Evolutionary conservation across 2,329 filamentous ascomycete species (phyloP).

Genomic region (Aspergillus floridensis): DNA sequence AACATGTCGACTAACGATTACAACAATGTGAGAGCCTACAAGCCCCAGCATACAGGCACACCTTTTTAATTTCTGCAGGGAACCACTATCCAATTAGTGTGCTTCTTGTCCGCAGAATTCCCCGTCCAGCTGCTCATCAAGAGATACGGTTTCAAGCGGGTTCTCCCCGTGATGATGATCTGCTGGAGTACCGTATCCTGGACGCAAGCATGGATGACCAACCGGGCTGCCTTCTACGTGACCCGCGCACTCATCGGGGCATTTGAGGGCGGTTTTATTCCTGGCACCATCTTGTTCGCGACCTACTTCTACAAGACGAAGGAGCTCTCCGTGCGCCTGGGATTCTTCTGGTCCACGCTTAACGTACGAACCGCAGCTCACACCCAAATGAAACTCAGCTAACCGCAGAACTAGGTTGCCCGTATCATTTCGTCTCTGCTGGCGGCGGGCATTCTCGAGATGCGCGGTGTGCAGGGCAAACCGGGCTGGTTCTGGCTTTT

Average conservation of each 20-base stretch:
- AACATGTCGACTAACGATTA: slow-evolving; percentile 38
- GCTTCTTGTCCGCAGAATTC: slow-evolving; percentile 39
- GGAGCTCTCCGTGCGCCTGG: slow-evolving; percentile 43
- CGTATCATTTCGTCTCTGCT: slow-evolving; percentile 40
- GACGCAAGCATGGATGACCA: slow-evolving; percentile 35
- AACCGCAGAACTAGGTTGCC: slow-evolving; percentile 17
- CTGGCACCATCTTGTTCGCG: slow-evolving; percentile 41
- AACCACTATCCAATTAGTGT: slow-evolving; percentile 24
- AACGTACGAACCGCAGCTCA: slow-evolving; percentile 19
- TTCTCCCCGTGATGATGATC: slow-evolving; percentile 47
- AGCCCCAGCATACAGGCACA: too few relatives aligned
- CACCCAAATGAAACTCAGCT: background rate
- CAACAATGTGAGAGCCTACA: slow-evolving; percentile 28
- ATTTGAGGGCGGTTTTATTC: slow-evolving; percentile 37
- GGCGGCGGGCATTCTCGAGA: slow-evolving; percentile 41
- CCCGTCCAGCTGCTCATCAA: slow-evolving; percentile 50
- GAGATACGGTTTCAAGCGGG: slow-evolving; percentile 46
- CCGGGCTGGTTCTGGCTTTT: slow-evolving; percentile 45
- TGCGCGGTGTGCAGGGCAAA: slow-evolving; percentile 43
- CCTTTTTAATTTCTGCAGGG: slow-evolving; percentile 11
- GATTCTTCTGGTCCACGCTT: slow-evolving; percentile 45
- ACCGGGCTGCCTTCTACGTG: slow-evolving; percentile 36
- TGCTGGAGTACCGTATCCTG: slow-evolving; percentile 45
- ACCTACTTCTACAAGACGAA: slow-evolving; percentile 44
- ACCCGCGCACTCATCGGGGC: slow-evolving; percentile 42